Conservation (phyloP, 1,139 yeast species). For the Candida dubliniensis region DNA sequence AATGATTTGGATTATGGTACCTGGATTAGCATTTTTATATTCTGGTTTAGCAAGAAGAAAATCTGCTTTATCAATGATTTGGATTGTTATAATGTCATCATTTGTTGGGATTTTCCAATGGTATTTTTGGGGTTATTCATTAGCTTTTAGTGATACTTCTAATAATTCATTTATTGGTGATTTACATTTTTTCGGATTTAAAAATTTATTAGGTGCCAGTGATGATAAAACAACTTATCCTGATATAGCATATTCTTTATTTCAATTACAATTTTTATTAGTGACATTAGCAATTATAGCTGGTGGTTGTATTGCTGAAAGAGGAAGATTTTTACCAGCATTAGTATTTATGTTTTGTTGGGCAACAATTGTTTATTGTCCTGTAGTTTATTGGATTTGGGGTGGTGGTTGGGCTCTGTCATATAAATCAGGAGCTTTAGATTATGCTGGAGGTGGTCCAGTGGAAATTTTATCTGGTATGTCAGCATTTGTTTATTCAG, state of each 20-base stretch:
- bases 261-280: slow-evolving; percentile 88
- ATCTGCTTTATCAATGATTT: slow-evolving; percentile 84
- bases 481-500: slow-evolving; percentile 83
- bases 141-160: slow-evolving; percentile 79
- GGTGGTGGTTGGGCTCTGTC: slow-evolving; percentile 86
- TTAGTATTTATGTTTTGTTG: slow-evolving; percentile 80
- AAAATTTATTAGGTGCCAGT: slow-evolving; percentile 59
- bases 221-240: slow-evolving; percentile 58
- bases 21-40: slow-evolving; percentile 90
- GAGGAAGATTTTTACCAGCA: slow-evolving; percentile 87
- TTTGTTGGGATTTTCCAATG: slow-evolving; percentile 85
- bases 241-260: slow-evolving; percentile 78
- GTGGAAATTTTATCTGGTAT: slow-evolving; percentile 92
- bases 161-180: slow-evolving; percentile 85
- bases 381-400: slow-evolving; percentile 96
- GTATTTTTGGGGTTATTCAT: slow-evolving; percentile 97
- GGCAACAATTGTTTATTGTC: slow-evolving; percentile 92
- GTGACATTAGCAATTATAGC: slow-evolving; percentile 89
- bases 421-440: slow-evolving; percentile 83
- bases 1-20: slow-evolving; percentile 87
- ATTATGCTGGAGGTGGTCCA: slow-evolving; percentile 98
- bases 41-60: slow-evolving; percentile 92
- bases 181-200: slow-evolving; percentile 76
- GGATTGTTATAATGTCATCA: slow-evolving; percentile 75
- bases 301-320: slow-evolving; percentile 87